phyloP scores from a whole-genome alignment of 2,329 filamentous ascomycete species.

The Aurifilum marmelostoma region DNA sequence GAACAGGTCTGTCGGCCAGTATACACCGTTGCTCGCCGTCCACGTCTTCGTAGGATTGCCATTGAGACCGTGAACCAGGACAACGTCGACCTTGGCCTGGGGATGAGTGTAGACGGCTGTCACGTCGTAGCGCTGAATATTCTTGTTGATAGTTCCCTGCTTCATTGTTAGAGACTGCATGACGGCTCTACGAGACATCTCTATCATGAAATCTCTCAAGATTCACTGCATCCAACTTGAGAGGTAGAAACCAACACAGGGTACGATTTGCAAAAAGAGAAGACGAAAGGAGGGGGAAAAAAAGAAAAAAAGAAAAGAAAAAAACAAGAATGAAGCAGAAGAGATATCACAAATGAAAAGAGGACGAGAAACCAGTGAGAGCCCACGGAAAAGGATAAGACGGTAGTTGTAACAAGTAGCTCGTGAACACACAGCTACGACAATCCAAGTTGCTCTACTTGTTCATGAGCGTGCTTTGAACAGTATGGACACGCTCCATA shows the following conservation, averaged over 20 bases:
- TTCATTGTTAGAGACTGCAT: slow-evolving; percentile 12
- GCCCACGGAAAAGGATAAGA: background rate
- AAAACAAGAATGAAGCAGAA: background rate
- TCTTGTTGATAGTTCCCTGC: slow-evolving; percentile 53
- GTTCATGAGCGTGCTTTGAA: background rate
- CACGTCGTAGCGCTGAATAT: slow-evolving; percentile 59
- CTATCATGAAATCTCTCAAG: background rate
- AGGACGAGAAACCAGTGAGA: background rate
- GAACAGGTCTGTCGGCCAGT: slow-evolving; percentile 72
- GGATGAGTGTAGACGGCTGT: slow-evolving; percentile 63
- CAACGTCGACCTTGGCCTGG: slow-evolving; percentile 63
- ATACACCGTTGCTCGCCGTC: slow-evolving; percentile 59
- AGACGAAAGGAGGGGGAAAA: too few relatives aligned
- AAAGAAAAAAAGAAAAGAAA: background rate
- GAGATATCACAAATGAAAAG: background rate
- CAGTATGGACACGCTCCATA: background rate
- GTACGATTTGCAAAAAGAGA: background rate
- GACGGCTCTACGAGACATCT: background rate
- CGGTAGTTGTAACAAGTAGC: background rate
- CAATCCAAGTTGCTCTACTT: background rate
- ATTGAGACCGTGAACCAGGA: slow-evolving; percentile 73
- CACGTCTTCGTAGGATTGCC: slow-evolving; percentile 68
- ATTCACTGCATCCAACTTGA: background rate
- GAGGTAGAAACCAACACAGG: background rate
- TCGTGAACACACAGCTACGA: background rate